phyloP scores from a whole-genome alignment of 2,329 filamentous ascomycete genomes.

The Chaetomium sp. region DNA sequence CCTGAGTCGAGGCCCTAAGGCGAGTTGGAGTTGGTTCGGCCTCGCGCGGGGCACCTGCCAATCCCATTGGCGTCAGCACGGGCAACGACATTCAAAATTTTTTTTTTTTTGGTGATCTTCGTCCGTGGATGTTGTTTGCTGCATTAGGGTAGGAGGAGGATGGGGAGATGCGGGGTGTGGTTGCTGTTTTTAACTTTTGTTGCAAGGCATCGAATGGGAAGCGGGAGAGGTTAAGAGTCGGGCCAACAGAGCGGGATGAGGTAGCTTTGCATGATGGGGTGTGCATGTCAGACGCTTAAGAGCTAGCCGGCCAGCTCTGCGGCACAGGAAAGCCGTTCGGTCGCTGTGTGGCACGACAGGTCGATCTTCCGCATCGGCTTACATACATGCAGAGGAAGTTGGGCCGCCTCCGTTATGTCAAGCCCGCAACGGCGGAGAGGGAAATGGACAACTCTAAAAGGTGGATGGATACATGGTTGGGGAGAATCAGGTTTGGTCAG shows the following conservation, averaged over 20 bases:
- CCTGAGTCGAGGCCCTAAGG: neutral
- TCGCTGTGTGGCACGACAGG: neutral
- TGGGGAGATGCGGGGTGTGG: neutral
- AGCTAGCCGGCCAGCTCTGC: neutral
- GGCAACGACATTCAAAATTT: too few species aligned
- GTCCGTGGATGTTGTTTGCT: neutral
- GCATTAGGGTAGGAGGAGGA: neutral
- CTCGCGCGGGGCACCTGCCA: neutral
- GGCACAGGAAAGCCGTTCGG: neutral
- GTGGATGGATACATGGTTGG: neutral
- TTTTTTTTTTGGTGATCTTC: neutral
- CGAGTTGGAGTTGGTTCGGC: neutral
- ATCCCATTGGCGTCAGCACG: neutral
- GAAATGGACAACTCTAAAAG: neutral
- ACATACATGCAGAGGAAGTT: neutral
- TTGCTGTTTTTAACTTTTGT: neutral
- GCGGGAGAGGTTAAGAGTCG: neutral
- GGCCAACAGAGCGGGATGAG: conserved; percentile 1
- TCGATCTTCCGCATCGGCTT: conserved; percentile 7
- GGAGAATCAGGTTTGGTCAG: neutral
- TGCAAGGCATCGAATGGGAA: neutral
- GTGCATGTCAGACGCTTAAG: conserved; percentile 1
- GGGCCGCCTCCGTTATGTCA: neutral
- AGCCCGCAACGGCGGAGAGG: neutral
- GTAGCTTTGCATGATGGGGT: neutral